Conservation (phyloP, 2,329 filamentous ascomycete species). For the Pezicula carpinea region DNA sequence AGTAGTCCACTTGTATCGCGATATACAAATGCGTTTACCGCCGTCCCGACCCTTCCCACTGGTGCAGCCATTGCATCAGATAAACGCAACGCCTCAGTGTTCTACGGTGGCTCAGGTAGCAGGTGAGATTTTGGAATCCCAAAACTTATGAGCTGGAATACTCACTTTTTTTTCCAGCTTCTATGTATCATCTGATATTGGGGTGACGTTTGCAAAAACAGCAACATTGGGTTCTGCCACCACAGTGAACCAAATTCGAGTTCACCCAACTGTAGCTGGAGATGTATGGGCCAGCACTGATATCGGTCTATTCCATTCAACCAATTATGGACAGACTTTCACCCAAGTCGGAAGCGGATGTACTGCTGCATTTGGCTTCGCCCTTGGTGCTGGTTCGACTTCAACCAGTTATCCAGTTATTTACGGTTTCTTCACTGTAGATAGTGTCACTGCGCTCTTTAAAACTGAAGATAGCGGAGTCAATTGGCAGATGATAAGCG, state of each 20-base stretch:
- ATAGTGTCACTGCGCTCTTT: constrained; percentile 12
- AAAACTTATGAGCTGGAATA: constrained; percentile 24
- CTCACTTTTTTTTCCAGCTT: constrained; percentile 28
- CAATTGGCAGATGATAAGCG: constrained; percentile 26
- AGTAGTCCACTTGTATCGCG: constrained; percentile 35
- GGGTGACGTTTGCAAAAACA: constrained; percentile 36
- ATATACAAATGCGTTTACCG: constrained; percentile 29
- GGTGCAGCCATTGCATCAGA: constrained; percentile 40
- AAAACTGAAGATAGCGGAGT: constrained; percentile 24
- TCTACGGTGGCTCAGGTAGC: constrained; percentile 26
- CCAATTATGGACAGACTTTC: background rate
- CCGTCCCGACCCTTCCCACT: constrained; percentile 15
- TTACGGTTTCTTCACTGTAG: background rate
- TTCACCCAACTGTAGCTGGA: constrained; percentile 49
- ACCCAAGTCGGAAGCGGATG: constrained; percentile 1
- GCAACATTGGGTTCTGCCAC: constrained; percentile 14
- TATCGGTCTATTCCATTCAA: constrained; percentile 46
- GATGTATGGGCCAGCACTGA: constrained; percentile 54
- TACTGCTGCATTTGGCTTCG: background rate
- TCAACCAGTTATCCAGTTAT: constrained; percentile 3
- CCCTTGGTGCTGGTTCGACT: background rate
- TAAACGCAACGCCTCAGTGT: constrained; percentile 44
- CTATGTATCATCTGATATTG: constrained; percentile 45
- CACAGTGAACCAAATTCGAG: constrained; percentile 45
- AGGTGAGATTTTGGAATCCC: constrained; percentile 45